phyloP scores from a whole-genome alignment of 2,329 filamentous ascomycete genomes.

The Xylaria arbuscula region DNA sequence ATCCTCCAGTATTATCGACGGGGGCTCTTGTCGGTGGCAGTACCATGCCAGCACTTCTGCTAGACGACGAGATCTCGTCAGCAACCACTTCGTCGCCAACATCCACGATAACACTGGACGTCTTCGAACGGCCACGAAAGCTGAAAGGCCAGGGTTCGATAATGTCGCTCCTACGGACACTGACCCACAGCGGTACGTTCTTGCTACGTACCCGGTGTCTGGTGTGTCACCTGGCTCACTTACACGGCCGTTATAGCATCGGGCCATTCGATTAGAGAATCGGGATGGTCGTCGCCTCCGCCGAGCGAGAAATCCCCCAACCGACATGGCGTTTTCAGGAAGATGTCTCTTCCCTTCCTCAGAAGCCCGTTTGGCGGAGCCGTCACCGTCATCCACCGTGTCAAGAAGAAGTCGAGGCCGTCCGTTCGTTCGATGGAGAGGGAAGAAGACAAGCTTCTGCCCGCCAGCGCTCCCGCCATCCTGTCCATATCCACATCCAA shows the following conservation, averaged over 20 bases:
- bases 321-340: slow-evolving; percentile 47
- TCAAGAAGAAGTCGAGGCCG: slow-evolving; percentile 53
- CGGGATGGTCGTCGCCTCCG: slow-evolving; percentile 43
- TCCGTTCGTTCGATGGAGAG: slow-evolving; percentile 53
- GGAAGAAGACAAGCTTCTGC: slow-evolving; percentile 41
- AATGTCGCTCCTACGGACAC: slow-evolving; percentile 55
- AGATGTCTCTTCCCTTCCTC: slow-evolving; percentile 56
- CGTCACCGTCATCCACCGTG: slow-evolving; percentile 57
- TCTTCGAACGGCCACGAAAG: slow-evolving; percentile 50
- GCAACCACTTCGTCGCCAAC: slow-evolving; percentile 41
- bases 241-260: slow-evolving; percentile 42
- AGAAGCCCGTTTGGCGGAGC: slow-evolving; percentile 53
- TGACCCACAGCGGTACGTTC: slow-evolving; percentile 54
- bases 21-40: slow-evolving; percentile 38
- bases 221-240: slow-evolving; percentile 8
- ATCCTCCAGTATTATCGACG: slow-evolving; percentile 42
- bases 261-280: slow-evolving; percentile 40
- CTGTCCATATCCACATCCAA: slow-evolving; percentile 41
- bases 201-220: neutral
- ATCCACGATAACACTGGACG: slow-evolving; percentile 44
- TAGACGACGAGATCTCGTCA: slow-evolving; percentile 39
- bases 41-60: slow-evolving; percentile 38
- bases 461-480: slow-evolving; percentile 41
- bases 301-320: slow-evolving; percentile 38
- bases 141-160: slow-evolving; percentile 56